Conservation (phyloP, 1,139 yeast genomes). For the Tardiomyces digboiensis region DNA sequence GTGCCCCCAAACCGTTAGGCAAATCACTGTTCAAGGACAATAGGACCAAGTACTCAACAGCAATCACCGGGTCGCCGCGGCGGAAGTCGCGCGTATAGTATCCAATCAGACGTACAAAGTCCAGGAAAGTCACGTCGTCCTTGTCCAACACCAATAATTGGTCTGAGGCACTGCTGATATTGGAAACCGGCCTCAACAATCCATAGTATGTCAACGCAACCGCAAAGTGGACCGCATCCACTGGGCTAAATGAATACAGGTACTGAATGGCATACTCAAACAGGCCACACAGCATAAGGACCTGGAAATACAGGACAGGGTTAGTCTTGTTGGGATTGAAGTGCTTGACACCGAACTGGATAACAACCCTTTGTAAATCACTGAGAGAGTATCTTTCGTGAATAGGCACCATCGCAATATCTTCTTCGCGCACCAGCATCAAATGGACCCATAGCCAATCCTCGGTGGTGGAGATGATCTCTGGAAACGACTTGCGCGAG, state of each 20-base stretch:
- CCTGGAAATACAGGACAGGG: conserved; percentile 64
- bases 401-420: conserved; percentile 34
- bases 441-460: conserved; percentile 98
- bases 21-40: conserved; percentile 45
- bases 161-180: conserved; percentile 8
- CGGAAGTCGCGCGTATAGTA: conserved; percentile 68
- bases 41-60: conserved; percentile 75
- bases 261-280: conserved; percentile 77
- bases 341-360: conserved; percentile 64
- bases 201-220: conserved; percentile 76
- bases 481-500: conserved; percentile 59
- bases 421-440: conserved; percentile 55
- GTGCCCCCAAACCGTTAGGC: conserved; percentile 16
- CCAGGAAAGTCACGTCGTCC: conserved; percentile 18
- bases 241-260: conserved; percentile 56
- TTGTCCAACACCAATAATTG: conserved; percentile 19
- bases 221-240: conserved; percentile 86
- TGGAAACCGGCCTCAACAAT: conserved; percentile 43
- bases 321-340: conserved; percentile 56
- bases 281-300: conserved; percentile 65
- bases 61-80: conserved; percentile 79
- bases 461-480: conserved; percentile 70
- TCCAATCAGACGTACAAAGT: conserved; percentile 31
- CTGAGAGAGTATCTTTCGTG: conserved; percentile 64
- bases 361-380: conserved; percentile 65